Base-by-base conservation (phyloP, 495 filamentous ascomycete species). In the Penicillium ochrochloron region DNA sequence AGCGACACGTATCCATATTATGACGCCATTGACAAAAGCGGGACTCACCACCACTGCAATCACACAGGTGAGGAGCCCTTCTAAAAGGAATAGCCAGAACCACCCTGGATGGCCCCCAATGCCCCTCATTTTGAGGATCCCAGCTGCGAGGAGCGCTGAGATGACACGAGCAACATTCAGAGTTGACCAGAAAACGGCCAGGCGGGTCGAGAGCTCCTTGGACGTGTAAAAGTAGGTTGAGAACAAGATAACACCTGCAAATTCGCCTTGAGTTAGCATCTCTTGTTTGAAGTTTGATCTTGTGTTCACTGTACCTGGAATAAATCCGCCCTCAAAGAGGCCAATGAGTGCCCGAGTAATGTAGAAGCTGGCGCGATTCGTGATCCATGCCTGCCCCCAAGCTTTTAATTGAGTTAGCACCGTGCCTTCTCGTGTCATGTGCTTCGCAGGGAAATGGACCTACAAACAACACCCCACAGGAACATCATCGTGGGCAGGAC, bases 151-250 rank as follows among this genome's bases (percentile, higher is more conserved):
- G n/a, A 55, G 52, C 1, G 52, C 27, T n/a, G 52, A 55, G 31
- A 55, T 55, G 52, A 55, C 31, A 35, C 52, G 52, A 27, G 52
- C 52, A 21, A 55, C n/a, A 35, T 55, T 55, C 52, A 55, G 31
- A 8, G 52, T 55, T 19, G 52, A 55, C 52, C 52, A 55, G 25
- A 55, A 55, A 10, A 55, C 17, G 3, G 52, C 52, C 15, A 55
- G 17, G 5, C 52, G 52, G 19, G 31, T 35, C 3, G 29, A 55
- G n/a, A 55, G 52, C 31, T 55, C 52, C 14, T 19, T 33, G 5
- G 52, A 34, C 9, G 27, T 55, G 52, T 55, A 55, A 27, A 55
- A 55, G 25, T 55, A 55, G 15, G 52, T 55, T n/a, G 52, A 33
- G 31, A 55, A 55, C n/a, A 55, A 15, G 33, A 55, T 35, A 17